A percentile compares a stretch with the other conserved stretches of the same genome.
Evolutionary conservation across 139 green algal species (phyloP).

Genomic region (Chlorella sp.): DNA sequence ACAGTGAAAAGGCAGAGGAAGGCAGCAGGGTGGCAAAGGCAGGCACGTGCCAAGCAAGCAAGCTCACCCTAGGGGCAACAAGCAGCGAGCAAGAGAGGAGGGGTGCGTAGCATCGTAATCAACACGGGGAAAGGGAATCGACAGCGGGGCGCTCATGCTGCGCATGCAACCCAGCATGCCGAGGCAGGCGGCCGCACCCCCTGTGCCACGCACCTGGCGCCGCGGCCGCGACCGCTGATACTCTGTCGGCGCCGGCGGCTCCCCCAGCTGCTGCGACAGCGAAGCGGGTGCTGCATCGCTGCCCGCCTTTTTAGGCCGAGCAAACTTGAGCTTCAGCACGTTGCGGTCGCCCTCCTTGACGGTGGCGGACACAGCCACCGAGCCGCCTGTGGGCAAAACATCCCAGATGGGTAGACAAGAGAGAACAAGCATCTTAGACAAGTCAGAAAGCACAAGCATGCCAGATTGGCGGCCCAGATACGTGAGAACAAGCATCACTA

Average conservation of each 20-base stretch:
- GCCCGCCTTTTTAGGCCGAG: background rate
- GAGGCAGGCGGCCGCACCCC: no score
- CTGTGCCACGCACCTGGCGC: background rate
- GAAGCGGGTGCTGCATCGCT: background rate
- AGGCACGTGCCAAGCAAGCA: background rate
- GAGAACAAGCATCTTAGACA: no score
- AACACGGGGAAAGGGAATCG: no score
- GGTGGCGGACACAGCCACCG: background rate
- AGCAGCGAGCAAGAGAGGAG: background rate
- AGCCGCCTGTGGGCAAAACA: background rate
- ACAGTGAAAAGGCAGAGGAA: background rate
- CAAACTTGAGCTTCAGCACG: constrained; percentile 33
- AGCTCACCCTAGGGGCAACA: no score
- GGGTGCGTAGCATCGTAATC: no score
- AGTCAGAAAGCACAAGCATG: no score
- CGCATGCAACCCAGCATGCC: background rate
- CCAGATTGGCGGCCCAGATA: no score
- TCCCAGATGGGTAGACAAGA: background rate
- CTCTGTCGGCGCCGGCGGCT: background rate
- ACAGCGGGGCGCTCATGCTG: background rate
- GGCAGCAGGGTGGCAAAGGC: background rate
- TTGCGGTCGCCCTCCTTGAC: constrained; percentile 22
- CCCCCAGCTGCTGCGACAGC: background rate
- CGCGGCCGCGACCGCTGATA: background rate
- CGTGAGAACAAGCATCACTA: background rate